Evolutionary conservation across 1,284 basidiomycete genomes (phyloP), one percentile per base, ranked within the genome.

Genomic region (Heterobasidion parviporum): DNA sequence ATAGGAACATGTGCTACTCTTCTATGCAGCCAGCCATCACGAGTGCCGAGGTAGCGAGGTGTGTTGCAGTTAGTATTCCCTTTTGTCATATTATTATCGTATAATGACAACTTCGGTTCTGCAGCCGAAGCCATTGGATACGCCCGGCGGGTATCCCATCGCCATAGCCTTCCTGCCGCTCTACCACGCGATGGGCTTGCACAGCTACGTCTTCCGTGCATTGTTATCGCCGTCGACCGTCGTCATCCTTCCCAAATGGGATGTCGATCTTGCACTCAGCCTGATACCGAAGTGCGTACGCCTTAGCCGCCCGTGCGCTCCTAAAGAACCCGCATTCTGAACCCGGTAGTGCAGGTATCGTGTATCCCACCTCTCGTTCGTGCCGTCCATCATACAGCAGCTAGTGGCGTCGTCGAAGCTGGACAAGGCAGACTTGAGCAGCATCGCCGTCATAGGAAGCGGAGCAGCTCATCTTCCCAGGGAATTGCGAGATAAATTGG

Each of bases 381-480:
- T 89, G 6, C 88, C 87, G 0, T 87, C 87, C 0, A 70, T 83
- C 12, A 70, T 87, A 0, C 79, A 87, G 59, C 84, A 88, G 62
- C 68, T 89, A 12, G 77, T 84, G 1, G 77, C 81, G 59, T 73
- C 82, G 60, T 78, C 80, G 3, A 70, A 71, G 20, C 72, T 79
- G 34, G 60, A 67, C 38, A 72, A 78, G 20, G 68, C 73, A 1
- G 82, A 88, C 62, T 68, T 88, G 16, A 82, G 77, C 60, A 79
- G 76, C 0, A 61, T 90, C 2, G 63, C 68, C 14, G 4, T 48
- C 7, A 57, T 82, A 26, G 69, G 66, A 3, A 78, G 75, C 57
- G 87, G 87, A 4, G 88, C 83, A 1, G 85, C 87, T 1, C 81
- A 87, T 62, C 74, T 89, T 6, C 81, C 87, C 1, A 75, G 78